Percentiles rank a stretch among this genome's conserved stretches.
These are phyloP conservation scores for Pleurotus tuoliensis DNA, from an alignment of 768 basidiomycete genomes.

Conservation along the genomic window DNA sequence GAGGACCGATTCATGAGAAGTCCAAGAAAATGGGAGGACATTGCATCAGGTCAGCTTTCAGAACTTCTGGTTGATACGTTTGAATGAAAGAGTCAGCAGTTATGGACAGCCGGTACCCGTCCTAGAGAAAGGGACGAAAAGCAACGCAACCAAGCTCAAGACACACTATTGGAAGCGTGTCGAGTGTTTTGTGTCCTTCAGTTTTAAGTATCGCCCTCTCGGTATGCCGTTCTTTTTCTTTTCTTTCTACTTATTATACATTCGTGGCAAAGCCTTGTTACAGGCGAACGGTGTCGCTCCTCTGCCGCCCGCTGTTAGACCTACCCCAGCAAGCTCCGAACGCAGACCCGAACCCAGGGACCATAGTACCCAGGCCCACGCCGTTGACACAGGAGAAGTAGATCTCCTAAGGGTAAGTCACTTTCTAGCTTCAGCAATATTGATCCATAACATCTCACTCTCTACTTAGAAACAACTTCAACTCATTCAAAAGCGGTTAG, in stretches of 20 bases:
- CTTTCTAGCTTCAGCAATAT: too few relatives aligned
- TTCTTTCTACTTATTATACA: background rate
- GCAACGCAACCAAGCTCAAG: background rate
- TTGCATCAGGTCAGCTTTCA: conserved; percentile 17
- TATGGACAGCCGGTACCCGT: background rate
- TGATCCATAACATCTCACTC: background rate
- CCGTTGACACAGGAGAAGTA: too few relatives aligned
- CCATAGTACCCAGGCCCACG: too few relatives aligned
- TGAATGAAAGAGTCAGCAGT: background rate
- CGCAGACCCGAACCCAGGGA: background rate
- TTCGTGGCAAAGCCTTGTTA: background rate
- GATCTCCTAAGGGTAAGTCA: too few relatives aligned
- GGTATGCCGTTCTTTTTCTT: conserved; percentile 8
- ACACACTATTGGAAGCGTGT: background rate
- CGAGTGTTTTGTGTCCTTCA: conserved; percentile 8
- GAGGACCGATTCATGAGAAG: conserved; percentile 19
- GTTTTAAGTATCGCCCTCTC: conserved; percentile 16
- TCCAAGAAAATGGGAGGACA: conserved; percentile 24
- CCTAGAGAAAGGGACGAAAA: too few relatives aligned
- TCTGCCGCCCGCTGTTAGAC: background rate
- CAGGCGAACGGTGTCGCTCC: background rate
- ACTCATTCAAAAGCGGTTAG: background rate
- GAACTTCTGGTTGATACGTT: background rate
- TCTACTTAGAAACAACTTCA: background rate
- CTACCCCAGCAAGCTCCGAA: background rate